phyloP scores from a whole-genome alignment of 805 yeast genomes.

The Saccharomycopsis fermentans region DNA sequence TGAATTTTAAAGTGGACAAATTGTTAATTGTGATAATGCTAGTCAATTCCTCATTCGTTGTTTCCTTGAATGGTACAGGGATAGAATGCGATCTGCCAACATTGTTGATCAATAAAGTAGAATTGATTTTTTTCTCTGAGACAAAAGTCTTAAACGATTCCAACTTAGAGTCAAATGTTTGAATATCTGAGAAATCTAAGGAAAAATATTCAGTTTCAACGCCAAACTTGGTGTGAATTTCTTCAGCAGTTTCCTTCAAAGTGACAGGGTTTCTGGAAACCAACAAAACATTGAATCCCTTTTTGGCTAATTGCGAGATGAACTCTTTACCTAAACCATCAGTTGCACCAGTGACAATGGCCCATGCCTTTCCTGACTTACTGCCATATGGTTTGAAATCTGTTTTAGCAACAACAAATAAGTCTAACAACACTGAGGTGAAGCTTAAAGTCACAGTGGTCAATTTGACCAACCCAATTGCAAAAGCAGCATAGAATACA shows the following conservation, averaged over 20 bases:
- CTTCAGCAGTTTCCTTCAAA: constrained; percentile 53
- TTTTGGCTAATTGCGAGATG: constrained; percentile 72
- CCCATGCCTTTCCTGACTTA: constrained; percentile 57
- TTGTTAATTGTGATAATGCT: constrained; percentile 80
- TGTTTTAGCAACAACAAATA: constrained; percentile 53
- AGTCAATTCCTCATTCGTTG: constrained; percentile 61
- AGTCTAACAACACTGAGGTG: constrained; percentile 44
- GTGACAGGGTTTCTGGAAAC: constrained; percentile 79
- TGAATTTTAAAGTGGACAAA: constrained; percentile 71
- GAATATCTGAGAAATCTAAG: constrained; percentile 52
- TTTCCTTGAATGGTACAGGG: constrained; percentile 87
- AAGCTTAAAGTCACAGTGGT: constrained; percentile 42
- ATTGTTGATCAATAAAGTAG: constrained; percentile 76
- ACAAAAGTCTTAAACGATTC: constrained; percentile 3
- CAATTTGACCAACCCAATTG: constrained; percentile 55
- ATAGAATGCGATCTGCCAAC: constrained; percentile 93
- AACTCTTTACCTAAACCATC: constrained; percentile 96
- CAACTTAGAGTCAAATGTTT: constrained; percentile 3
- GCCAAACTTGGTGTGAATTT: constrained; percentile 47
- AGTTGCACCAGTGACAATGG: constrained; percentile 94
- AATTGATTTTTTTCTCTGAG: constrained; percentile 38
- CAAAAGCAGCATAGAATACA: constrained; percentile 28
- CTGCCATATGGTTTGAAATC: constrained; percentile 67
- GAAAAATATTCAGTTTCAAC: constrained; percentile 62
- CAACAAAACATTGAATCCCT: constrained; percentile 74